Evolutionary conservation across 805 yeast genomes (phyloP).

Genomic region (Starmerella khaoyaiensis): DNA sequence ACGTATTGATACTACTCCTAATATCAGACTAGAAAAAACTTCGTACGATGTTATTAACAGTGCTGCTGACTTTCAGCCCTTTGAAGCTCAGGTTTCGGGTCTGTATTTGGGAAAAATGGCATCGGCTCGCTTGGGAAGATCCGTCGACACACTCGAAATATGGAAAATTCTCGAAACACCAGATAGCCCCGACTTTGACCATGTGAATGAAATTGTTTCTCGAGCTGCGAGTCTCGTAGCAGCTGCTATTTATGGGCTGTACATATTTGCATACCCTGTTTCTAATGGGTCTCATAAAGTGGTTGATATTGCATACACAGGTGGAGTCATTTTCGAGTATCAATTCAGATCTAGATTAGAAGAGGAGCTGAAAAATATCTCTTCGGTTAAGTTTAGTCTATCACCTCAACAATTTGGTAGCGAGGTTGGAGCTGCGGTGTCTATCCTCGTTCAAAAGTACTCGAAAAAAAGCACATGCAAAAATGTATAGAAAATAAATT

Average conservation of each 20-base stretch:
- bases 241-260: constrained; percentile 13
- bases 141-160: constrained; percentile 6
- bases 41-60: constrained; percentile 10
- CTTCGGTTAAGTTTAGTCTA: constrained; percentile 5
- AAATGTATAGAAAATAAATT: too few relatives aligned
- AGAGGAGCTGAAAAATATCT: constrained; percentile 2
- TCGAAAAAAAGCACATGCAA: not conserved
- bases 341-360: constrained; percentile 11
- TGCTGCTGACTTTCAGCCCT: constrained; percentile 16
- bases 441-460: constrained; percentile 2
- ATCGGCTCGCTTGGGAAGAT: not conserved
- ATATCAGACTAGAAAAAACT: constrained; percentile 3
- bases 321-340: constrained; percentile 20
- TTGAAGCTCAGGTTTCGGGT: constrained; percentile 19
- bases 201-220: constrained; percentile 10
- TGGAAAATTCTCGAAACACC: constrained; percentile 8
- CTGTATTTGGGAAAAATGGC: constrained; percentile 14
- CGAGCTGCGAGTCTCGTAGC: constrained; percentile 19
- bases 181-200: constrained; percentile 1
- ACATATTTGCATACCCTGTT: not conserved
- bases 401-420: constrained; percentile 17
- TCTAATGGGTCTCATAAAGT: not conserved
- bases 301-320: constrained; percentile 18
- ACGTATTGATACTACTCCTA: constrained; percentile 8
- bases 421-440: constrained; percentile 20